A percentile compares a stretch with the other conserved stretches of the same genome.
Evolutionary conservation across 495 filamentous ascomycete genomes (phyloP).

Genomic region (Xylaria sp.): DNA sequence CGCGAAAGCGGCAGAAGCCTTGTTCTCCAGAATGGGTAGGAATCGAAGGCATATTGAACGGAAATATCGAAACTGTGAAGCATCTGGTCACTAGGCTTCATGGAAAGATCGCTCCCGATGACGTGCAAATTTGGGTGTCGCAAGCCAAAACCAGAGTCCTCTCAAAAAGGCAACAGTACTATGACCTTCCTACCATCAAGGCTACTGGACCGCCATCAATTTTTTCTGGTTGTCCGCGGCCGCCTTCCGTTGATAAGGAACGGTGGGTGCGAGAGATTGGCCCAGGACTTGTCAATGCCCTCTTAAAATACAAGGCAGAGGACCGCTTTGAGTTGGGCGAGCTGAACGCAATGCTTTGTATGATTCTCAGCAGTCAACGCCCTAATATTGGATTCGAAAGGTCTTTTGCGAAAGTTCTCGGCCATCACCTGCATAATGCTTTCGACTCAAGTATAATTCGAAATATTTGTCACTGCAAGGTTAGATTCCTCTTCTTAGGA

Average conservation of each 20-base stretch:
- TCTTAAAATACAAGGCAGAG: neutral
- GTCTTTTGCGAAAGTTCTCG: neutral
- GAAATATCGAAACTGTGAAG: neutral
- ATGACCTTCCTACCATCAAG: neutral
- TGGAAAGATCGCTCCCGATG: neutral
- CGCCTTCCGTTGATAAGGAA: neutral
- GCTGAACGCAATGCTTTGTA: constrained; percentile 7
- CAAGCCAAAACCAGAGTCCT: neutral
- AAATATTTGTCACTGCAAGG: neutral
- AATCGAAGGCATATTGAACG: neutral
- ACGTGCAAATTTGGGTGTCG: neutral
- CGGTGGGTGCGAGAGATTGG: neutral
- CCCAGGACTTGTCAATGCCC: neutral
- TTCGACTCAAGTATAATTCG: neutral
- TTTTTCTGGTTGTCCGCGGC: neutral
- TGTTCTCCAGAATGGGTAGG: neutral
- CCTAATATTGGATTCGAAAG: neutral
- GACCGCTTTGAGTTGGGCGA: neutral
- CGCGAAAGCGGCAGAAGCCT: neutral
- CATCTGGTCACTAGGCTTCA: neutral
- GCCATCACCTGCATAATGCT: neutral
- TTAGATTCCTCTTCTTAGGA: neutral
- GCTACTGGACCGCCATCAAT: neutral
- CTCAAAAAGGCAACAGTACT: neutral
- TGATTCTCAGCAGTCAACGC: neutral